These are phyloP conservation scores for Gracilariopsis chorda DNA, from an alignment of 23 red algal genomes.

Conservation along the genomic window DNA sequence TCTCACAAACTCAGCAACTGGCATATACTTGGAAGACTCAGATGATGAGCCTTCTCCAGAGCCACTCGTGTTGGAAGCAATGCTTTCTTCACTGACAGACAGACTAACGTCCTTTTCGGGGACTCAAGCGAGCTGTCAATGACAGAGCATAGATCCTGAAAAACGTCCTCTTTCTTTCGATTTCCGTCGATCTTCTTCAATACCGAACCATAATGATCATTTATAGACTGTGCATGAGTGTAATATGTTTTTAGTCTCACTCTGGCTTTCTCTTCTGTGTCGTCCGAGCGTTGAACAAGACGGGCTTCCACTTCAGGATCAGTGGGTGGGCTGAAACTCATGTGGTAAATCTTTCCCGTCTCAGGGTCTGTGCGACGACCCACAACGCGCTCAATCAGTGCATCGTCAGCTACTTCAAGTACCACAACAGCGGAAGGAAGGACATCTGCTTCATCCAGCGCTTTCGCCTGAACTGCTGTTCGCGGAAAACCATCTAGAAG, in stretches of 20 bases:
- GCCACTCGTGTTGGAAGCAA: neutral
- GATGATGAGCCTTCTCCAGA: too few species aligned
- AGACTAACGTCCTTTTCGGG: neutral
- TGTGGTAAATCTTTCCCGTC: slow-evolving; percentile 94
- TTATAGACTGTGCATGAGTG: slow-evolving; percentile 72
- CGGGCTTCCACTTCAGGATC: slow-evolving; percentile 57
- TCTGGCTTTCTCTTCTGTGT: slow-evolving; percentile 87
- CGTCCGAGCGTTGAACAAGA: slow-evolving; percentile 84
- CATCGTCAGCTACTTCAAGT: slow-evolving; percentile 86
- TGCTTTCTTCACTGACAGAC: neutral
- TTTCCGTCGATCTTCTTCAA: slow-evolving; percentile 79
- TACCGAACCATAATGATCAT: slow-evolving; percentile 64
- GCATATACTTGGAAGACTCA: slow-evolving; percentile 8
- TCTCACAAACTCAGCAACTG: slow-evolving; percentile 78
- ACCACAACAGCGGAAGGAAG: slow-evolving; percentile 72
- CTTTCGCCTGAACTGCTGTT: slow-evolving; percentile 85
- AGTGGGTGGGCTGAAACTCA: slow-evolving; percentile 82
- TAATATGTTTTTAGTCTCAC: slow-evolving; percentile 73
- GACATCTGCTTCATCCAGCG: slow-evolving; percentile 76
- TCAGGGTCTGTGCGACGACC: slow-evolving; percentile 89
- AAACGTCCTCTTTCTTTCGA: slow-evolving; percentile 70
- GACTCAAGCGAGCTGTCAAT: slow-evolving; percentile 42
- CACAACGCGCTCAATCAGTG: slow-evolving; percentile 82
- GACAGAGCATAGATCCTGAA: slow-evolving; percentile 55
- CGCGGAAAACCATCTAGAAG: slow-evolving; percentile 97